A percentile compares a stretch with the other conserved stretches of the same genome.
phyloP scores from a whole-genome alignment of 768 basidiomycete species.

The Rhodotorula toruloides region DNA sequence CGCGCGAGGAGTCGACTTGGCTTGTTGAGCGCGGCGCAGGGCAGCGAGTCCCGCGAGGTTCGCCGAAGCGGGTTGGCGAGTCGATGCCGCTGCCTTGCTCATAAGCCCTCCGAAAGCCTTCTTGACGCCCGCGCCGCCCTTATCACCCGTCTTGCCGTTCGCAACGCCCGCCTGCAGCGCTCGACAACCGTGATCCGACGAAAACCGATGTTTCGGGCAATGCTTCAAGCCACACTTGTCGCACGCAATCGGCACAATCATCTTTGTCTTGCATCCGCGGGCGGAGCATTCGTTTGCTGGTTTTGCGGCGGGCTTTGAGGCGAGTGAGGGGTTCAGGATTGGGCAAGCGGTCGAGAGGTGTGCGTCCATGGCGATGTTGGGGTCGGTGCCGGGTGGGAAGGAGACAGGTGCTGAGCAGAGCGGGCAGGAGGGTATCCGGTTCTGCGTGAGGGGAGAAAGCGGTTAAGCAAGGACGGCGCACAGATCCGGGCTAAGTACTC shows the following conservation, averaged over 20 bases:
- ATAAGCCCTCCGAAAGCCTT: background rate
- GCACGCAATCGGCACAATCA: constrained; percentile 35
- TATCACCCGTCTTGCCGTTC: background rate
- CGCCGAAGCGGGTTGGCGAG: background rate
- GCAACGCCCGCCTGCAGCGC: background rate
- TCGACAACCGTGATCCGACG: constrained; percentile 20
- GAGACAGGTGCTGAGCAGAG: constrained; percentile 31
- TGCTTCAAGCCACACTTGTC: constrained; percentile 6
- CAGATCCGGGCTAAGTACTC: background rate
- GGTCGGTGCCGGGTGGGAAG: constrained; percentile 21
- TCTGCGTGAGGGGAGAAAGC: background rate
- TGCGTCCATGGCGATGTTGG: constrained; percentile 35
- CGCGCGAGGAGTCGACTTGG: background rate
- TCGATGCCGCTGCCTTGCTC: too few species aligned
- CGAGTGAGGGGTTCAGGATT: constrained; percentile 22
- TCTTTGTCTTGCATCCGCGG: constrained; percentile 29
- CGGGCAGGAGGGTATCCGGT: constrained; percentile 38
- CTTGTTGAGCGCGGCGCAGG: constrained; percentile 25
- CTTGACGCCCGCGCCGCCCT: too few species aligned
- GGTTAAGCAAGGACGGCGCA: background rate
- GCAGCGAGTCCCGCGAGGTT: constrained; percentile 24
- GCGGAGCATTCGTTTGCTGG: constrained; percentile 21
- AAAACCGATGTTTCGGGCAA: constrained; percentile 32
- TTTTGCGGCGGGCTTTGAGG: background rate
- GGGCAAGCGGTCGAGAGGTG: constrained; percentile 30